Percentiles rank a stretch among this genome's conserved stretches.
These are phyloP conservation scores for Carex kokanica DNA, from an alignment of 176 grass and related monocot genomes.

Conservation along the genomic window DNA sequence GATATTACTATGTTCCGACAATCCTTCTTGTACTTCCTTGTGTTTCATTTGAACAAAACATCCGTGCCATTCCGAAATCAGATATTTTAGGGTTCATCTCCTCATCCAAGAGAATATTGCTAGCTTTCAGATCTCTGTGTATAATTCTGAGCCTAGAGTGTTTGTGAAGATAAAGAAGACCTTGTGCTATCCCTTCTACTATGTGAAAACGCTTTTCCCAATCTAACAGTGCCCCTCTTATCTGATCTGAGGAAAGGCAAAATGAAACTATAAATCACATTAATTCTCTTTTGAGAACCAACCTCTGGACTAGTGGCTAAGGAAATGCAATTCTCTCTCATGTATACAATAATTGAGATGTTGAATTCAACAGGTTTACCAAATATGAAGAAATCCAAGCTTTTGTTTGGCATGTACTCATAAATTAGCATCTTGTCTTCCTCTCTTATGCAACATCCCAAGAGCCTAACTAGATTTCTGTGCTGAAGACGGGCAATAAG, in stretches of 20 bases:
- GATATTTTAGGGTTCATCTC: conserved; percentile 31
- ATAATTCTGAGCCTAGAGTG: conserved; percentile 27
- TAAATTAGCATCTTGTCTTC: conserved; percentile 31
- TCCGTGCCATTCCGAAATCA: conserved; percentile 26
- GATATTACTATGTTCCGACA: conserved; percentile 25
- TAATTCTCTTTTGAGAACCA: no score
- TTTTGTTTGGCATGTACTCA: conserved; percentile 12
- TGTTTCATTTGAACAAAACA: conserved; percentile 5
- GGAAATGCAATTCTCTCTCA: no score
- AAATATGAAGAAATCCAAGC: conserved; percentile 26
- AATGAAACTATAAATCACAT: neutral
- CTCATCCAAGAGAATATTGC: conserved; percentile 29
- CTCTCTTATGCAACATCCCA: conserved; percentile 21
- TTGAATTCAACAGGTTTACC: neutral
- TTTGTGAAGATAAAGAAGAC: conserved; percentile 28
- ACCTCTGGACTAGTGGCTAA: no score
- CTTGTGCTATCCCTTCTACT: conserved; percentile 21
- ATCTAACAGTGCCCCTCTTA: neutral
- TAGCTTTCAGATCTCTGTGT: conserved; percentile 24
- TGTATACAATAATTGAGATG: neutral
- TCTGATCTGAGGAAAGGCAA: conserved; percentile 12
- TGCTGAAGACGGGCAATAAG: conserved; percentile 31
- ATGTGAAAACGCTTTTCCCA: conserved; percentile 24
- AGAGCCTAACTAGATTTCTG: conserved; percentile 22
- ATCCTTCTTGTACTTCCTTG: conserved; percentile 17